Percentiles rank a stretch among this genome's conserved stretches.
Conservation (phyloP, 2,329 filamentous ascomycete genomes). For the Anisogramma anomala region DNA sequence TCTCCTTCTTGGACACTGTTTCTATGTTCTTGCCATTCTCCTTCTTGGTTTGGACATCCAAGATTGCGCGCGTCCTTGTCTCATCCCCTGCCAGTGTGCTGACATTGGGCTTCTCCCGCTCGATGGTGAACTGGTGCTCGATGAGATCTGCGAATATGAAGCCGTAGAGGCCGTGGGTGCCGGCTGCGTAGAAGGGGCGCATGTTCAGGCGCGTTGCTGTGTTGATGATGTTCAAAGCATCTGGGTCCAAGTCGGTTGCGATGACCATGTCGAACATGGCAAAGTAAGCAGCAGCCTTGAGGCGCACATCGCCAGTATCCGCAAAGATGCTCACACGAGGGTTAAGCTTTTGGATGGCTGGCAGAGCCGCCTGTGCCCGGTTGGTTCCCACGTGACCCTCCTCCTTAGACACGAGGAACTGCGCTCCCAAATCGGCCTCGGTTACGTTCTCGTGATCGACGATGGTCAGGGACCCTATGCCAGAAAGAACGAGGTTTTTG, state of each 20-base stretch:
- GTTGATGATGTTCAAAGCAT: slow-evolving; percentile 68
- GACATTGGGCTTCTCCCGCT: slow-evolving; percentile 72
- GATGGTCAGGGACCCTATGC: slow-evolving; percentile 81
- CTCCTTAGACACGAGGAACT: slow-evolving; percentile 64
- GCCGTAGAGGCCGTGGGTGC: slow-evolving; percentile 80
- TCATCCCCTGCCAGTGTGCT: slow-evolving; percentile 51
- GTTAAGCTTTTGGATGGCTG: slow-evolving; percentile 76
- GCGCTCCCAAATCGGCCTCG: slow-evolving; percentile 67
- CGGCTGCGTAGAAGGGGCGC: slow-evolving; percentile 79
- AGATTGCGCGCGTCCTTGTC: slow-evolving; percentile 64
- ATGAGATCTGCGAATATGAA: slow-evolving; percentile 93
- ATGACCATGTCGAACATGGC: slow-evolving; percentile 73
- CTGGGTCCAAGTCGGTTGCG: slow-evolving; percentile 73
- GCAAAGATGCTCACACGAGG: slow-evolving; percentile 69
- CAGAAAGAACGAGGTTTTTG: slow-evolving; percentile 92
- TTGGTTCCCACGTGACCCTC: slow-evolving; percentile 66
- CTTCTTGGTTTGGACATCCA: slow-evolving; percentile 58
- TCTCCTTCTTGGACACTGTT: slow-evolving; percentile 80
- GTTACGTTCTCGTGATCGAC: slow-evolving; percentile 66
- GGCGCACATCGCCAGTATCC: slow-evolving; percentile 55
- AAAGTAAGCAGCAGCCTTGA: slow-evolving; percentile 65
- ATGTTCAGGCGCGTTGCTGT: slow-evolving; percentile 68
- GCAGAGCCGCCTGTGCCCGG: slow-evolving; percentile 68
- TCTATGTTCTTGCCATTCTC: slow-evolving; percentile 64
- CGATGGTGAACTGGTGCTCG: slow-evolving; percentile 77